A percentile compares a stretch with the other conserved stretches of the same genome.
Conservation (phyloP, 345 rosid genomes). For the Gossypium herbaceum region DNA sequence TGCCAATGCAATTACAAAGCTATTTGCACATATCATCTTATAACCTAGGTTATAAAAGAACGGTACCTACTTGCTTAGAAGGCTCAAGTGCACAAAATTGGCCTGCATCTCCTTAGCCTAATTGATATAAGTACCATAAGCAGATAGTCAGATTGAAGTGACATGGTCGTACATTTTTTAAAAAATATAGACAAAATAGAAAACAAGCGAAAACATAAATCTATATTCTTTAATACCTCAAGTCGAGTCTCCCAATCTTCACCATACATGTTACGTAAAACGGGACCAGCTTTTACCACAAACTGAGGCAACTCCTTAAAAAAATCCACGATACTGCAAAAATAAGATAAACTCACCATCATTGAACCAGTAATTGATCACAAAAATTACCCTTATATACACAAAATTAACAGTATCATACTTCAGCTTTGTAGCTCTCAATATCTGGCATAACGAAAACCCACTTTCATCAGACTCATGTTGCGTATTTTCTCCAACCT, state of each 20-base stretch:
- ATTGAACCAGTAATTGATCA: neutral
- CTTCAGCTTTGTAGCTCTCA: slow-evolving; percentile 72
- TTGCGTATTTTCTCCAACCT: slow-evolving; percentile 28
- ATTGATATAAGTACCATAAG: slow-evolving; percentile 20
- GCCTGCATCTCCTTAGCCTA: slow-evolving; percentile 88
- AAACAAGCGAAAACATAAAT: neutral
- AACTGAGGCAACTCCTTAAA: slow-evolving; percentile 88
- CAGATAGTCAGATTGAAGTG: slow-evolving; percentile 2
- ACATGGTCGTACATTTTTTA: neutral
- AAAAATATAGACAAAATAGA: neutral
- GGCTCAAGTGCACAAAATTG: slow-evolving; percentile 74
- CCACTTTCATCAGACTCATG: slow-evolving; percentile 36
- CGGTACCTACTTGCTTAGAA: slow-evolving; percentile 72
- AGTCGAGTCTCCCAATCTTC: slow-evolving; percentile 82
- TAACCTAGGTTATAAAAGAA: slow-evolving; percentile 6
- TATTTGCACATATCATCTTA: neutral
- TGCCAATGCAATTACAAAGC: neutral
- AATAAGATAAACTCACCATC: slow-evolving; percentile 11
- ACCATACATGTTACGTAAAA: slow-evolving; percentile 57
- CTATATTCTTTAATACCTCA: slow-evolving; percentile 47
- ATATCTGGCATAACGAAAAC: slow-evolving; percentile 63
- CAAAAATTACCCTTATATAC: slow-evolving; percentile 2
- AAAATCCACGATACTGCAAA: slow-evolving; percentile 69
- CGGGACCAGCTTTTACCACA: slow-evolving; percentile 73
- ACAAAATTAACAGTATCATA: slow-evolving; percentile 27